These are phyloP conservation scores for Cystofilobasidium bisporidii DNA, from an alignment of 768 basidiomycete species.

Conservation along the genomic window DNA sequence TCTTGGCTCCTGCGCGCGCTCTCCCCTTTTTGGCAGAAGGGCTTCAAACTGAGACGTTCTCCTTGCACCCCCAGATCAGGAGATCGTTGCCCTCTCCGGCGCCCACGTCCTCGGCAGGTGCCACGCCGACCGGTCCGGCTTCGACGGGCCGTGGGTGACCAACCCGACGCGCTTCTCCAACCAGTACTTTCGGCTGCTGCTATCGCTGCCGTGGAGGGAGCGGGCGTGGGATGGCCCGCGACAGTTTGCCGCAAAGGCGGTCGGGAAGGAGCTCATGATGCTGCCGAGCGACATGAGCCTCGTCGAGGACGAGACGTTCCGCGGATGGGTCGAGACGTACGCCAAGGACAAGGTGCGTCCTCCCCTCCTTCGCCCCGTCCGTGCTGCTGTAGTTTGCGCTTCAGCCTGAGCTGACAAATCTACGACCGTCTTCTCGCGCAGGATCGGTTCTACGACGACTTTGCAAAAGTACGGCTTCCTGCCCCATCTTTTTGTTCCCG, in stretches of 20 bases:
- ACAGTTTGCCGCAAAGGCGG: slow-evolving; percentile 37
- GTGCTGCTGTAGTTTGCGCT: too few species aligned
- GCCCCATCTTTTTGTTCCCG: background rate
- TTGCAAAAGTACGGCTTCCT: slow-evolving; percentile 16
- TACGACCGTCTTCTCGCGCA: background rate
- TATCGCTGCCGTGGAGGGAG: slow-evolving; percentile 38
- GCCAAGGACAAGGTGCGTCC: slow-evolving; percentile 35
- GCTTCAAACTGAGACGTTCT: too few species aligned
- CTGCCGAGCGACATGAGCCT: slow-evolving; percentile 41
- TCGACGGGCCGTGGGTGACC: slow-evolving; percentile 38
- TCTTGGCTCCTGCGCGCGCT: background rate
- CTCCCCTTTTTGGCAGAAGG: background rate
- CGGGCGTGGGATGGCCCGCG: slow-evolving; percentile 40
- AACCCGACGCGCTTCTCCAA: slow-evolving; percentile 42
- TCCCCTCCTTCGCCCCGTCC: background rate
- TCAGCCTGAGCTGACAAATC: background rate
- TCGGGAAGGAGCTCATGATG: slow-evolving; percentile 41
- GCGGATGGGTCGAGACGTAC: slow-evolving; percentile 39
- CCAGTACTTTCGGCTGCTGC: slow-evolving; percentile 40
- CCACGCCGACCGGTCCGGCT: slow-evolving; percentile 40
- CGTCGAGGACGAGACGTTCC: slow-evolving; percentile 37
- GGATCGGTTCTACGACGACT: slow-evolving; percentile 21
- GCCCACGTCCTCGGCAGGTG: slow-evolving; percentile 40
- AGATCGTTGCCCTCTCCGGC: slow-evolving; percentile 41
- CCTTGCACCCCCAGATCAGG: slow-evolving; percentile 28